A percentile compares a stretch with the other conserved stretches of the same genome.
phyloP scores from a whole-genome alignment of 2,329 filamentous ascomycete genomes.

The Diaporthe capsici region DNA sequence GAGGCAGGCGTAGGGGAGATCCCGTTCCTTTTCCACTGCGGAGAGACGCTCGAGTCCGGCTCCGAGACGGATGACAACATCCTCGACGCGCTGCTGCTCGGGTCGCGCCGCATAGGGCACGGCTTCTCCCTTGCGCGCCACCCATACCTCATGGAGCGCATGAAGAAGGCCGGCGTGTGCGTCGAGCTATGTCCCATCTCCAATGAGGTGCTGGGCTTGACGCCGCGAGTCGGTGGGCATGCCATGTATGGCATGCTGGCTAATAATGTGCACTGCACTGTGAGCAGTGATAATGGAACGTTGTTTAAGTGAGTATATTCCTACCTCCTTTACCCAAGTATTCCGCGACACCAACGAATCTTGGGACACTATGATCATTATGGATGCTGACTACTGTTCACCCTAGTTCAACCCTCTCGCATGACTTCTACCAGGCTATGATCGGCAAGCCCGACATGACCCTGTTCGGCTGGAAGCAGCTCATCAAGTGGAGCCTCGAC shows the following conservation, averaged over 20 bases:
- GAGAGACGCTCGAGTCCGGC: slow-evolving; percentile 79
- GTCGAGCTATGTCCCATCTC: slow-evolving; percentile 85
- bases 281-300: slow-evolving; percentile 83
- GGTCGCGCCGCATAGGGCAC: slow-evolving; percentile 79
- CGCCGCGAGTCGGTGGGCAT: slow-evolving; percentile 75
- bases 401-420: slow-evolving; percentile 75
- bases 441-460: slow-evolving; percentile 77
- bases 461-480: slow-evolving; percentile 79
- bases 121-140: slow-evolving; percentile 79
- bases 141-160: slow-evolving; percentile 74
- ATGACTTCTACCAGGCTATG: slow-evolving; percentile 85
- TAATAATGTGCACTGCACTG: slow-evolving; percentile 80
- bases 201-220: slow-evolving; percentile 81
- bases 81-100: slow-evolving; percentile 75
- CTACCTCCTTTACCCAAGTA: neutral
- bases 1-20: slow-evolving; percentile 45
- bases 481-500: slow-evolving; percentile 73
- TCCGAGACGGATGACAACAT: slow-evolving; percentile 77
- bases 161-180: slow-evolving; percentile 75
- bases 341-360: neutral
- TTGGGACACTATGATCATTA: neutral
- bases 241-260: slow-evolving; percentile 77
- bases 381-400: neutral
- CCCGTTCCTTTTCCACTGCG: slow-evolving; percentile 60
- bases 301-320: slow-evolving; percentile 71